A percentile compares a stretch with the other conserved stretches of the same genome.
phyloP scores from a whole-genome alignment of 768 basidiomycete genomes.

The Sarcomyxa edulis region DNA sequence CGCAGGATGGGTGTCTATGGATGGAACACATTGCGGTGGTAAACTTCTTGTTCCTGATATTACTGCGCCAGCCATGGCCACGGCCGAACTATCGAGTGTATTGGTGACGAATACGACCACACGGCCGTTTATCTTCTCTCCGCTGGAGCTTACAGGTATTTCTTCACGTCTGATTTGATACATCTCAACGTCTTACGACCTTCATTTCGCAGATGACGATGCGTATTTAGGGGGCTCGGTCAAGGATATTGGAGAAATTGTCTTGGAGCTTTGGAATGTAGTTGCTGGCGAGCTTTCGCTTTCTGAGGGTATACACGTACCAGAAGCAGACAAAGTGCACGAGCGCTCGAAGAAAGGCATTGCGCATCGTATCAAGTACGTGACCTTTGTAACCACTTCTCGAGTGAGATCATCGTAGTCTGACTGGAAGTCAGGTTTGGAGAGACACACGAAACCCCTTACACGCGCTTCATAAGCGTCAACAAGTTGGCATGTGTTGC shows the following conservation, averaged over 20 bases:
- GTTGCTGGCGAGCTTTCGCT: too few relatives aligned
- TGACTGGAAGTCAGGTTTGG: constrained; percentile 7
- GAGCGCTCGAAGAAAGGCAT: constrained; percentile 14
- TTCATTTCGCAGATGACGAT: constrained; percentile 15
- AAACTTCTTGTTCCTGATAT: neutral
- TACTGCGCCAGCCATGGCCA: too few relatives aligned
- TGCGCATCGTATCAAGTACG: constrained; percentile 10
- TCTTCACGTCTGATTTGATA: neutral
- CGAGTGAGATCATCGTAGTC: neutral
- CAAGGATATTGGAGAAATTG: too few relatives aligned
- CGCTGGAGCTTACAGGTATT: constrained; percentile 15
- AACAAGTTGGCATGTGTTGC: neutral
- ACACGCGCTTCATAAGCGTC: neutral
- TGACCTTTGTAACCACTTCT: neutral
- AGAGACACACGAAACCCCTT: neutral
- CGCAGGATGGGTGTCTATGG: constrained; percentile 6
- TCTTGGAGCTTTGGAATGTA: too few relatives aligned
- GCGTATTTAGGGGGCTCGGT: constrained; percentile 6
- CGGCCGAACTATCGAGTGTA: constrained; percentile 6
- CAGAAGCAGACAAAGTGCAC: constrained; percentile 10
- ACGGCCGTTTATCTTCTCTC: constrained; percentile 13
- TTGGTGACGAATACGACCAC: constrained; percentile 5
- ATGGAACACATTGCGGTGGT: constrained; percentile 5
- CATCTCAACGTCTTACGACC: too few relatives aligned
- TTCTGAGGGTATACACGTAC: too few relatives aligned